These are phyloP conservation scores for Lactarius trivialis DNA, from an alignment of 768 basidiomycete species.

Conservation along the genomic window DNA sequence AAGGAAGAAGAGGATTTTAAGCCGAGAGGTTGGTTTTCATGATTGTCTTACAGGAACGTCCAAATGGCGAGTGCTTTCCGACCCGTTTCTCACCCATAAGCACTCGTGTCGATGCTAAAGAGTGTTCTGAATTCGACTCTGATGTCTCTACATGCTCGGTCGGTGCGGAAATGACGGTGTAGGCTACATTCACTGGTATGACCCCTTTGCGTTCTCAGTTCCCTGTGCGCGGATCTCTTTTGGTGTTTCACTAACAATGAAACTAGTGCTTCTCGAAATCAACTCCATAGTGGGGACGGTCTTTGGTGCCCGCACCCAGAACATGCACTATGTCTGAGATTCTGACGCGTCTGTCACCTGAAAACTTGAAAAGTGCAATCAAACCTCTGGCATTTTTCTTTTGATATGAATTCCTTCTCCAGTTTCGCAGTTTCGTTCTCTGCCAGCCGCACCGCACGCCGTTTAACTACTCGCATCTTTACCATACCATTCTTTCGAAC, in stretches of 20 bases:
- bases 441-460: not conserved
- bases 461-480: not conserved
- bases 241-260: not conserved
- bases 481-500: not conserved
- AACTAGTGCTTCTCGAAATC: not conserved
- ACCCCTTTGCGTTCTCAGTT: not conserved
- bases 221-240: not conserved
- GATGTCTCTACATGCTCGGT: not conserved
- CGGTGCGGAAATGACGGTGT: not conserved
- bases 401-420: slow-evolving; percentile 9
- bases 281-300: not conserved
- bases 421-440: not conserved
- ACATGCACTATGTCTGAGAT: not conserved
- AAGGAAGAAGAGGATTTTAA: slow-evolving; percentile 39
- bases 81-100: too few relatives aligned
- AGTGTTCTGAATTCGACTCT: not conserved
- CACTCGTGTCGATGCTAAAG: not conserved
- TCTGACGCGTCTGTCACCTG: not conserved
- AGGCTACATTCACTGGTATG: not conserved
- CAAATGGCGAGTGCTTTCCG: not conserved
- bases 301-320: not conserved
- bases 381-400: not conserved
- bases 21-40: slow-evolving; percentile 54
- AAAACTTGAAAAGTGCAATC: not conserved
- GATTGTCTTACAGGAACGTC: not conserved